Percentiles rank a stretch among this genome's conserved stretches.
Evolutionary conservation across 768 basidiomycete species (phyloP).

Genomic region (Lepiota brunneoincarnata): DNA sequence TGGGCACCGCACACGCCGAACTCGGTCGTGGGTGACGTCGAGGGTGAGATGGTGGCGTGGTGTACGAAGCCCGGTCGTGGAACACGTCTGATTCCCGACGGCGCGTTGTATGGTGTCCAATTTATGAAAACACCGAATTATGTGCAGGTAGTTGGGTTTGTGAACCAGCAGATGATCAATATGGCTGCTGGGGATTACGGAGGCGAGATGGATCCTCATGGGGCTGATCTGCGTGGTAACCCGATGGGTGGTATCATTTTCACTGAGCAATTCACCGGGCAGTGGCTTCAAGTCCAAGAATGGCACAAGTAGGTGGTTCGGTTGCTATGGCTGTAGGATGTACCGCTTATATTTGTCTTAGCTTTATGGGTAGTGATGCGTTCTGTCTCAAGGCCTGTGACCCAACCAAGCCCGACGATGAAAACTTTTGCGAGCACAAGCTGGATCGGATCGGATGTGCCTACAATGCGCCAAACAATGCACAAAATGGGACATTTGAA

Average conservation of each 20-base stretch:
- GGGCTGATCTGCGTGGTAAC: slow-evolving; percentile 59
- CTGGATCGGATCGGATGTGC: slow-evolving; percentile 70
- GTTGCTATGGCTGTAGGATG: slow-evolving; percentile 11
- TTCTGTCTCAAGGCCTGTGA: slow-evolving; percentile 14
- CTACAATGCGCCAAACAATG: slow-evolving; percentile 70
- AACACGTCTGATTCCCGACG: slow-evolving; percentile 65
- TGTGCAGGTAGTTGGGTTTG: slow-evolving; percentile 60
- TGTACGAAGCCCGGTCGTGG: slow-evolving; percentile 72
- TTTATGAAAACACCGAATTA: slow-evolving; percentile 61
- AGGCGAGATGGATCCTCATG: slow-evolving; percentile 78
- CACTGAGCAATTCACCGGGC: slow-evolving; percentile 18
- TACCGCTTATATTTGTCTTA: neutral
- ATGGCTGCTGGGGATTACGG: slow-evolving; percentile 55
- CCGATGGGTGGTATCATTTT: slow-evolving; percentile 56
- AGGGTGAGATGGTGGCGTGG: slow-evolving; percentile 75
- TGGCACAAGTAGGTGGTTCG: slow-evolving; percentile 48
- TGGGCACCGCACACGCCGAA: slow-evolving; percentile 56
- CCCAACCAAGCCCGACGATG: slow-evolving; percentile 34
- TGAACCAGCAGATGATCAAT: slow-evolving; percentile 57
- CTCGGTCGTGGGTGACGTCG: slow-evolving; percentile 62
- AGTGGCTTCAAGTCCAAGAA: slow-evolving; percentile 45
- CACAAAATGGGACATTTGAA: slow-evolving; percentile 55
- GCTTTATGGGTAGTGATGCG: slow-evolving; percentile 2
- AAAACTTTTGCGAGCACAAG: slow-evolving; percentile 61
- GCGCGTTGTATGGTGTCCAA: slow-evolving; percentile 65